Evolutionary conservation across 306 rosid species (phyloP), one percentile per base, ranked within the genome.

Genomic region (Rosa multiflora): DNA sequence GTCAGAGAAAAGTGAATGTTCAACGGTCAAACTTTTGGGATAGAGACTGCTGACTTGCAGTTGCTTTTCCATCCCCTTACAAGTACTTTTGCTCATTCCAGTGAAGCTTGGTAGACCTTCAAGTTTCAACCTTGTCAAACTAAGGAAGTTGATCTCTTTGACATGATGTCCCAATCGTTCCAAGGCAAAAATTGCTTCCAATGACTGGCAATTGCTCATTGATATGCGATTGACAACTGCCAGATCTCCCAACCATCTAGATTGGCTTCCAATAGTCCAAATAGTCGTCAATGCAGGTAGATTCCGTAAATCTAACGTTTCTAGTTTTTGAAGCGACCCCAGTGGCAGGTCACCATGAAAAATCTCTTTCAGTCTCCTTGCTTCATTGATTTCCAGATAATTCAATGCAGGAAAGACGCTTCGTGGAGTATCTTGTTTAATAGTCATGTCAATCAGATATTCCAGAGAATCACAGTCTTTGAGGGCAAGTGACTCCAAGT

Each of bases 251-350:
- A 18, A 3, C 1, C 18, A 73, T 20, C 1, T 15, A 52, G 21
- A 52, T 56, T 53, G 48, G 10, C 2, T 73, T 51, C 42, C 2
- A 17, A 6, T 7, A 18, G 1, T 37, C 67, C 67, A 73, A 43
- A 73, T 10, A 53, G 56, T 29, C 5, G 51, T 39, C 66, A 73
- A 55, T 20, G 17, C 37, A 53, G 32, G n/a, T 11, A 73, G 48
- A 5, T 2, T 0, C 0, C 10, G 1, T 20, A 53, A 10, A 4
- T 0, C 0, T 5, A 73, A 12, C 10, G 0, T 4, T 18, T 62
- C 39, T 17, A 73, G 64, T 73, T 52, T 44, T 5, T 35, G 14
- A 52, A 73, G 8, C 40, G 76, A 52, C 10, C 76, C 64, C 18
- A 2, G 3, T 52, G 64, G 48, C n/a, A 52, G 49, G 15, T 73